Percentiles rank a stretch among this genome's conserved stretches.
Conservation (phyloP, 768 basidiomycete species). For the Chlorophyllum brunneum region DNA sequence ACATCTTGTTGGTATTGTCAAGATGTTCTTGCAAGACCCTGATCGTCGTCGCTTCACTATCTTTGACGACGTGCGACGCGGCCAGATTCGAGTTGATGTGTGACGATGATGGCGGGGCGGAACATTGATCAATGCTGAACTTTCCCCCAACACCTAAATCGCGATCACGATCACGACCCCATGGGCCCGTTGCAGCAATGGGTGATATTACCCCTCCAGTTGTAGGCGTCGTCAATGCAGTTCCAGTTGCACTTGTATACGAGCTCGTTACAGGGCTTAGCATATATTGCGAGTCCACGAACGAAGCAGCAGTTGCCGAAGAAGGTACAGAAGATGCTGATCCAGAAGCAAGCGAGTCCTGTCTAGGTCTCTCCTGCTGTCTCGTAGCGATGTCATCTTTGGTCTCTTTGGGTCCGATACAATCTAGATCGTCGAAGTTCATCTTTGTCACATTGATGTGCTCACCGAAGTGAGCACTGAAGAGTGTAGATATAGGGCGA, state of each 20-base stretch:
- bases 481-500: conserved; percentile 72
- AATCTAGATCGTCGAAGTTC: conserved; percentile 11
- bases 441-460: conserved; percentile 29
- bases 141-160: not conserved
- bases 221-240: conserved; percentile 9
- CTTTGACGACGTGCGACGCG: not conserved
- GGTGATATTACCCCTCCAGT: conserved; percentile 18
- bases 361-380: conserved; percentile 47
- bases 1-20: conserved; percentile 49
- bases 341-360: conserved; percentile 8
- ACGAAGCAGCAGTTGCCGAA: conserved; percentile 4
- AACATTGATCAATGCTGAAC: conserved; percentile 2
- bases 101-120: not conserved
- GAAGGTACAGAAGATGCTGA: conserved; percentile 5
- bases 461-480: conserved; percentile 65
- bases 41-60: conserved; percentile 28
- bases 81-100: not conserved
- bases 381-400: not conserved
- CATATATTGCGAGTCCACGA: conserved; percentile 1
- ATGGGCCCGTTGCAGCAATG: conserved; percentile 12
- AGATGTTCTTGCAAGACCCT: conserved; percentile 61
- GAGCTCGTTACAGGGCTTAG: conserved; percentile 1
- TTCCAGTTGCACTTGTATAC: conserved; percentile 16
- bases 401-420: conserved; percentile 12
- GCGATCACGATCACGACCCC: not conserved